A percentile compares a stretch with the other conserved stretches of the same genome.
Evolutionary conservation across 306 rosid genomes (phyloP).

Genomic region (Prunus campanulata): DNA sequence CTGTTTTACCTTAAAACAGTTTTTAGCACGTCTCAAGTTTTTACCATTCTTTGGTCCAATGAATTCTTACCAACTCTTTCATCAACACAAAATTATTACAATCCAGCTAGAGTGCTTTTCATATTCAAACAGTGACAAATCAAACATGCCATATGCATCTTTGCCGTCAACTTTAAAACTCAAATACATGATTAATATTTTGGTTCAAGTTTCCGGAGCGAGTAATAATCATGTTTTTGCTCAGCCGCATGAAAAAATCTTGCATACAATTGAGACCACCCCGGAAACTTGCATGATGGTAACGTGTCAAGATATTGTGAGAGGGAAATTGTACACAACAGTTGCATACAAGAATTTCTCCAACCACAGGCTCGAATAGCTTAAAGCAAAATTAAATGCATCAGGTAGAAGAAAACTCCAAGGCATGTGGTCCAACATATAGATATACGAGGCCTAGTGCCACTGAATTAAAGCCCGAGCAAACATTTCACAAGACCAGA

Average conservation of each 20-base stretch:
- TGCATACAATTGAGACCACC: not conserved
- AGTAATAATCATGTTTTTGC: not conserved
- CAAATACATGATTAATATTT: too few species aligned
- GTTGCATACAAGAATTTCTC: not conserved
- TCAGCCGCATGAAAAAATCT: not conserved
- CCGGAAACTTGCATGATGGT: not conserved
- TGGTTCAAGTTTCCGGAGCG: not conserved
- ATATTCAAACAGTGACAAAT: too few species aligned
- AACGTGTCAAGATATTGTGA: not conserved
- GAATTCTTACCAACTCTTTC: not conserved
- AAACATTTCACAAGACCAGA: slow-evolving; percentile 41
- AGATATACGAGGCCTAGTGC: slow-evolving; percentile 11
- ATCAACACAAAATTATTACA: not conserved
- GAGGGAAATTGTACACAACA: not conserved
- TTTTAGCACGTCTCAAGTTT: not conserved
- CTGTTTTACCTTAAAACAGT: not conserved
- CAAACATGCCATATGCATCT: too few species aligned
- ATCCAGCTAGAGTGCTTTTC: too few species aligned
- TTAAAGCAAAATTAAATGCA: not conserved
- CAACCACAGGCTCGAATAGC: not conserved
- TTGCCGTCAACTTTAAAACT: too few species aligned
- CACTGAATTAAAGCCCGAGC: slow-evolving; percentile 33
- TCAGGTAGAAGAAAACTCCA: slow-evolving; percentile 4
- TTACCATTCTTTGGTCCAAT: not conserved
- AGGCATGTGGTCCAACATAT: not conserved